Base-by-base conservation (phyloP, 1,284 basidiomycete genomes). In the Grifola frondosa region DNA sequence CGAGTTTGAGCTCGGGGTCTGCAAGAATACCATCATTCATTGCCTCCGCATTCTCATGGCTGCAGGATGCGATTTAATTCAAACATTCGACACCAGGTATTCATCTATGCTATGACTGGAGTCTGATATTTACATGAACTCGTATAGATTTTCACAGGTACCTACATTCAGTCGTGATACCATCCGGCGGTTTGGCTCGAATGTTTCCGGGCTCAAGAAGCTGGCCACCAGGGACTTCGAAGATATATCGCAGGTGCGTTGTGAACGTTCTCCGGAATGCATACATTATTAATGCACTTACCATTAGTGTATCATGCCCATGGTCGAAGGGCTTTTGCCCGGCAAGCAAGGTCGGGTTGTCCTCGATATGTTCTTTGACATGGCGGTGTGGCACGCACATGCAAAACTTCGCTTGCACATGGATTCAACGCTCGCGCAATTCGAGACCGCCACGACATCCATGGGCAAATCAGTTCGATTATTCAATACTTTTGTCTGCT, bases 351-450 rank as follows among this genome's bases (percentile, higher is more conserved):
- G 26, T 10, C n/a, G 8, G 5, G 12, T 49, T 2, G 40, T 66
- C 8, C 40, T 57, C 10, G 38, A 53, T 12, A 13, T 49, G 6
- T 3, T 28, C 6, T 65, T 54, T 37, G 33, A 38, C 4, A 31
- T 59, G 0, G 54, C 55, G 8, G 49, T 54, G 23, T 68, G 61
- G 64, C 66, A 69, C 37, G 42, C 42, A 0, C 49, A 68, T 0
- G 66, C 62, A 1, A 70, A 69, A 40, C 56, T 68, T 10, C 52
- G 61, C 9, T 42, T 63, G 29, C 67, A 68, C 26, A 64, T 64
- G 0, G 56, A 59, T 0, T 11, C 31, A 0, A 56, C 64, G 0
- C 24, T 69, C 8, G 24, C 44, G 2, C 30, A 39, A 12, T 47
- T 66, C 8, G 50, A 59, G 6, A 15, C 31, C 0, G 13, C 46